These are phyloP conservation scores for Russula vinacea DNA, from an alignment of 768 basidiomycete genomes.

Conservation along the genomic window DNA sequence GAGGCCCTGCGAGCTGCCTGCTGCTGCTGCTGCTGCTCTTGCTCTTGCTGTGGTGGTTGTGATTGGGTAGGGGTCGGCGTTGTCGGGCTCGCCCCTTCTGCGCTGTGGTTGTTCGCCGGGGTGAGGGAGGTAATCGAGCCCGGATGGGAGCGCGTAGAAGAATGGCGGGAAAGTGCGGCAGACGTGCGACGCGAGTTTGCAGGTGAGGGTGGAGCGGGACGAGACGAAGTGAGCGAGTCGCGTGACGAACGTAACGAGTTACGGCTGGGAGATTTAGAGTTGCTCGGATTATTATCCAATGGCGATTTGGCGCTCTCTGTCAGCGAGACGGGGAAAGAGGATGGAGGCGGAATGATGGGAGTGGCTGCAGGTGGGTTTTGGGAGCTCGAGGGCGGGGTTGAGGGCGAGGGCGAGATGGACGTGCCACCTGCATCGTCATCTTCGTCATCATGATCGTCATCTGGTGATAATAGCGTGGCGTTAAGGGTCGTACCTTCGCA, in stretches of 20 bases:
- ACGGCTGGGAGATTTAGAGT: conserved; percentile 36
- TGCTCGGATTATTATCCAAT: conserved; percentile 20
- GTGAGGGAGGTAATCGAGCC: conserved; percentile 37
- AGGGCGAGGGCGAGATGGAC: conserved; percentile 3
- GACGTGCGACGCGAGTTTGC: conserved; percentile 48
- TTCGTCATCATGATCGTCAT: neutral
- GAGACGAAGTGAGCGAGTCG: conserved; percentile 45
- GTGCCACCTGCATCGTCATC: neutral
- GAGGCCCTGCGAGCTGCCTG: neutral
- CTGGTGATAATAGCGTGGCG: neutral
- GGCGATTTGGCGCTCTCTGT: conserved; percentile 16
- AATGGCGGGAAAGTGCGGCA: conserved; percentile 37
- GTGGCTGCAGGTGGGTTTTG: conserved; percentile 11
- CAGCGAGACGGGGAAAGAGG: neutral
- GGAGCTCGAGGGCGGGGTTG: conserved; percentile 16
- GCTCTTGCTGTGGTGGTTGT: conserved; percentile 1
- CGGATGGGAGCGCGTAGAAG: conserved; percentile 41
- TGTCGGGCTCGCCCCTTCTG: conserved; percentile 19
- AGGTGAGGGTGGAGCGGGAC: conserved; percentile 62
- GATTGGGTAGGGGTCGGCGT: conserved; percentile 18
- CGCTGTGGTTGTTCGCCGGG: conserved; percentile 11
- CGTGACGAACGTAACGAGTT: conserved; percentile 37
- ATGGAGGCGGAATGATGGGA: neutral
- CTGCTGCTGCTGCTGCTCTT: conserved; percentile 1
- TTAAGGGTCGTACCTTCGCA: neutral